Percentiles rank a stretch among this genome's conserved stretches.
These are phyloP conservation scores for Musa itinerans DNA, from an alignment of 176 grass and related monocot genomes.

Conservation along the genomic window DNA sequence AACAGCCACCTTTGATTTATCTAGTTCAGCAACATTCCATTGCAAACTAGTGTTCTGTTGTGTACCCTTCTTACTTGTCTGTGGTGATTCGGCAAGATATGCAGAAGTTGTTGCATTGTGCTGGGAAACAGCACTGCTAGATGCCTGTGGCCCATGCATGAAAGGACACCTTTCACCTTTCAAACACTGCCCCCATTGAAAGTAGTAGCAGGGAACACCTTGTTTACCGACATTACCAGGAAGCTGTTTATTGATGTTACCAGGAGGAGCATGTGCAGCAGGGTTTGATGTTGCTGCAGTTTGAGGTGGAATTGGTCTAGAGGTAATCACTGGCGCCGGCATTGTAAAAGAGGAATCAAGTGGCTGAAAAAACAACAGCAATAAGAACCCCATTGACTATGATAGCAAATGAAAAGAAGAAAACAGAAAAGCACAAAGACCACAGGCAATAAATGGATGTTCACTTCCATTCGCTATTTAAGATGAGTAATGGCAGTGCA, in stretches of 20 bases:
- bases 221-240: constrained; percentile 49
- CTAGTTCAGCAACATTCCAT: constrained; percentile 16
- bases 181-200: constrained; percentile 81
- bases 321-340: too few species aligned
- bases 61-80: constrained; percentile 31
- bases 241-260: background rate
- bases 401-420: background rate
- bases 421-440: background rate
- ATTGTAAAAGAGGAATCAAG: background rate
- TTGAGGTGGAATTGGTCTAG: constrained; percentile 14
- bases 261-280: constrained; percentile 20
- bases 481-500: background rate
- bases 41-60: constrained; percentile 17
- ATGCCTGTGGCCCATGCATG: constrained; percentile 49
- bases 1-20: constrained; percentile 23
- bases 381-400: background rate
- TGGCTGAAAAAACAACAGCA: background rate
- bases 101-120: constrained; percentile 41
- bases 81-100: constrained; percentile 27
- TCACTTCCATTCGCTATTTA: too few species aligned
- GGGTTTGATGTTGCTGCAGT: background rate
- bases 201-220: constrained; percentile 88
- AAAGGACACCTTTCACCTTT: constrained; percentile 88
- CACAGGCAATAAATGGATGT: background rate
- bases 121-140: constrained; percentile 35